Percentiles rank a stretch among this genome's conserved stretches.
Evolutionary conservation across 257 asterid genomes (phyloP).

Genomic region (Cinchona pubescens): DNA sequence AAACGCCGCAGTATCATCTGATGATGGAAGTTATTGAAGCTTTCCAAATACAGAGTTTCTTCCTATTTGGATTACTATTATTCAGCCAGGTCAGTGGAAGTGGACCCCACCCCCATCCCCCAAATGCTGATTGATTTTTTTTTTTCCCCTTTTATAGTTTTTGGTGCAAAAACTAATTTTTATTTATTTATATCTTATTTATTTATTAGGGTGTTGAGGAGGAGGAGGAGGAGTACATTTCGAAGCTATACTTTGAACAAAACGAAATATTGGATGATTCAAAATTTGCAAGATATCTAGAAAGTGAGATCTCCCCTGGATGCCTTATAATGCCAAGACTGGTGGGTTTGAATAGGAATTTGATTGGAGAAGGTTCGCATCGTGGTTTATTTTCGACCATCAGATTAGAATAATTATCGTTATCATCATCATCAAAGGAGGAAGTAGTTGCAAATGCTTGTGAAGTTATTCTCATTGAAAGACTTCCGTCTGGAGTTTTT

Average conservation of each 20-base stretch:
- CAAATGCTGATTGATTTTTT: neutral
- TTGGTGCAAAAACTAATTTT: constrained; percentile 6
- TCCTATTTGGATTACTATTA: neutral
- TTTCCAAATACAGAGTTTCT: constrained; percentile 1
- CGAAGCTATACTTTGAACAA: constrained; percentile 47
- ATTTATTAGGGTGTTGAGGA: constrained; percentile 37
- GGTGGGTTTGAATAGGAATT: constrained; percentile 29
- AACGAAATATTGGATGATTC: constrained; percentile 36
- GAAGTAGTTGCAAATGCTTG: constrained; percentile 13
- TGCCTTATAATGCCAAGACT: no score
- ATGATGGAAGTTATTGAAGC: constrained; percentile 10
- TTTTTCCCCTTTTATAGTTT: no score
- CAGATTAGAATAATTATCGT: constrained; percentile 38
- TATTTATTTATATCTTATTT: neutral
- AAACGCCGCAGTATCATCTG: no score
- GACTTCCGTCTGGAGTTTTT: constrained; percentile 79
- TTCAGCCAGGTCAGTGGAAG: constrained; percentile 15
- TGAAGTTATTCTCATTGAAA: constrained; percentile 53
- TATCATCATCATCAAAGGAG: no score
- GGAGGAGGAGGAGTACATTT: constrained; percentile 45
- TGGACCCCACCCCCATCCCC: no score
- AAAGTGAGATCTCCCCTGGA: no score
- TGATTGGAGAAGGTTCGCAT: constrained; percentile 91
- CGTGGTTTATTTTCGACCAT: constrained; percentile 57
- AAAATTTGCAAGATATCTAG: constrained; percentile 42